Base-by-base conservation (phyloP, 495 filamentous ascomycete genomes). In the Daldinia caldariorum region DNA sequence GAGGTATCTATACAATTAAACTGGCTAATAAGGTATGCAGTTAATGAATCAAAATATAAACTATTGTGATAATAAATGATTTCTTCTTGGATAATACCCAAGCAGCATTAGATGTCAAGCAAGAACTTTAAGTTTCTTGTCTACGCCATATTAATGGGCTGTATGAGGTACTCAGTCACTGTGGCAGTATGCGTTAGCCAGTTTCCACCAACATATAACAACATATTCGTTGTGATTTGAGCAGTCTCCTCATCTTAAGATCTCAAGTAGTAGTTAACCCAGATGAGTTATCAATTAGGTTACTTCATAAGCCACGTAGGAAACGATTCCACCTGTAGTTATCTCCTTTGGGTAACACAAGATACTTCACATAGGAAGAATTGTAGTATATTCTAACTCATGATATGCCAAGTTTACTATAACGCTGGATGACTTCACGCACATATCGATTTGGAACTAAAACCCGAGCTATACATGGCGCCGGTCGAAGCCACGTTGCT, bases 401-500 rank as follows among this genome's bases (percentile, higher is more conserved):
- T 6, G 26, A 47, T 53, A 32, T 32, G 49, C 49, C 49, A 53
- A 53, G 7, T 32, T 32, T 53, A 53, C 49, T 53, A 32, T 22
- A 32, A 53, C 29, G 26, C 29, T 32, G 49, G 49, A 53, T 13
- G 31, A 5, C 14, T 14, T n/a, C 4, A 53, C 49, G 7, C 49
- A 32, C 29, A 13, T 32, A 37, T 51, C 53, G n/a, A 10, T 18
- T 59, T 56, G 47, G 54, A 55, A 37, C 60, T 56, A 56, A 55
- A 43, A 26, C 14, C 18, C 32, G 41, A n/a, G 31, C 38, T 59
- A 34, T 6, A 67, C 6, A 56, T 45, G 39, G 38, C 13, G 39
- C 54, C 63, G 58, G 31, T 51, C 29, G 10, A 34, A 57, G 69
- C 69, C 69, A 67, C 55, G 59, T 63, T 62, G 45, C 59, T 45